phyloP scores from a whole-genome alignment of 2,329 filamentous ascomycete species.

The Talaromyces sp. region DNA sequence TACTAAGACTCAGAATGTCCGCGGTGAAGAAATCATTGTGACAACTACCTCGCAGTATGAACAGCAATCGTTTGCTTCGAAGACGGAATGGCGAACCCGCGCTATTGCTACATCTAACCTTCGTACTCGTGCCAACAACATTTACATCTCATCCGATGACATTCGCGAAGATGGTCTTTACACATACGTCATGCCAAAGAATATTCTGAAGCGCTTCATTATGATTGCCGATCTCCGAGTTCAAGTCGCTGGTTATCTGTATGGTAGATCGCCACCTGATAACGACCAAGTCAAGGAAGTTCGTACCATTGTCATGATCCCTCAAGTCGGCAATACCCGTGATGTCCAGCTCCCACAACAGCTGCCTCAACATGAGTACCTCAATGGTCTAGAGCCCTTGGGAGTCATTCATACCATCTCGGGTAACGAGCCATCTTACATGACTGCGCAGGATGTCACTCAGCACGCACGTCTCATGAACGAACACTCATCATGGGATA shows the following conservation, averaged over 20 bases:
- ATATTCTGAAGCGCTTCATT: conserved; percentile 97
- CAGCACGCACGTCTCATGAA: conserved; percentile 90
- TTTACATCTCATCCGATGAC: conserved; percentile 96
- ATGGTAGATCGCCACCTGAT: conserved; percentile 86
- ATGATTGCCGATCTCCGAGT: conserved; percentile 94
- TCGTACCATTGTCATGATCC: conserved; percentile 94
- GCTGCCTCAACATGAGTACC: conserved; percentile 86
- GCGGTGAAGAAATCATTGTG: conserved; percentile 96
- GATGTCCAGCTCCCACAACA: conserved; percentile 88
- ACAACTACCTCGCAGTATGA: conserved; percentile 98
- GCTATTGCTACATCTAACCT: conserved; percentile 96
- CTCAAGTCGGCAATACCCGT: conserved; percentile 89
- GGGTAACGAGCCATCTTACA: conserved; percentile 92
- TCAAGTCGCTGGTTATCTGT: conserved; percentile 93
- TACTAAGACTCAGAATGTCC: conserved; percentile 95
- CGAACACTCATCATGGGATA: conserved; percentile 75
- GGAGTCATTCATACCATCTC: conserved; percentile 95
- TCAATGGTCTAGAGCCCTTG: conserved; percentile 81
- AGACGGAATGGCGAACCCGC: conserved; percentile 97
- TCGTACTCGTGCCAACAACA: conserved; percentile 91
- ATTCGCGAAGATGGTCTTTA: conserved; percentile 81
- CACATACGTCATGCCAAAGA: conserved; percentile 99
- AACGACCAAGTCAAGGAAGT: conserved; percentile 98
- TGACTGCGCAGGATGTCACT: conserved; percentile 92
- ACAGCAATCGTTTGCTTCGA: conserved; percentile 95